These are phyloP conservation scores for Alternaria brassicae DNA, from an alignment of 2,329 filamentous ascomycete genomes.

Conservation along the genomic window DNA sequence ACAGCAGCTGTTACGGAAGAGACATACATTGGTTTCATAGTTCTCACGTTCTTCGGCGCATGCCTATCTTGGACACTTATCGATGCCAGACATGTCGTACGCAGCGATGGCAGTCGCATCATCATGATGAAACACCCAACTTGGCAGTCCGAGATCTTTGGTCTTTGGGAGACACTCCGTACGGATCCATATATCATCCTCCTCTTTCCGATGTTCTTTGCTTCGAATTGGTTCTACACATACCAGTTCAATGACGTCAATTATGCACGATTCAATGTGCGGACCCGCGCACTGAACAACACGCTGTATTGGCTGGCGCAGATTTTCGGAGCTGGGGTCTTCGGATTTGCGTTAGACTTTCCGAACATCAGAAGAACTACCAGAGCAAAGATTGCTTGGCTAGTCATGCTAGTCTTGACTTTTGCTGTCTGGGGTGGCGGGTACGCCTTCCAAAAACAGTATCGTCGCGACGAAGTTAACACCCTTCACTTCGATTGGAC, in stretches of 20 bases:
- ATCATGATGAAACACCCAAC: slow-evolving; percentile 88
- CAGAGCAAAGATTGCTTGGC: slow-evolving; percentile 69
- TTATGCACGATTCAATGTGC: slow-evolving; percentile 70
- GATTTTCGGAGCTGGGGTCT: slow-evolving; percentile 73
- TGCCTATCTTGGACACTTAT: slow-evolving; percentile 71
- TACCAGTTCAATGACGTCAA: slow-evolving; percentile 80
- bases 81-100: slow-evolving; percentile 73
- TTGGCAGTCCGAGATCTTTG: slow-evolving; percentile 77
- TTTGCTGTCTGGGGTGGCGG: slow-evolving; percentile 82
- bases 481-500: slow-evolving; percentile 65
- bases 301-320: slow-evolving; percentile 72
- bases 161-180: slow-evolving; percentile 73
- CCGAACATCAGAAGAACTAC: slow-evolving; percentile 63
- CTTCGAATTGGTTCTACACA: slow-evolving; percentile 78
- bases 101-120: slow-evolving; percentile 75
- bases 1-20: slow-evolving; percentile 66
- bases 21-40: slow-evolving; percentile 82
- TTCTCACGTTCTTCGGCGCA: slow-evolving; percentile 77
- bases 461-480: slow-evolving; percentile 52
- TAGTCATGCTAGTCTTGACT: slow-evolving; percentile 69
- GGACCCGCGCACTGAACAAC: slow-evolving; percentile 75
- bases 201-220: slow-evolving; percentile 80
- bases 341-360: slow-evolving; percentile 72
- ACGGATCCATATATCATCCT: slow-evolving; percentile 73
- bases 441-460: slow-evolving; percentile 72